A percentile compares a stretch with the other conserved stretches of the same genome.
Conservation (phyloP, 1,139 yeast genomes). For the Hemisphaericaspora lyxosophila region DNA sequence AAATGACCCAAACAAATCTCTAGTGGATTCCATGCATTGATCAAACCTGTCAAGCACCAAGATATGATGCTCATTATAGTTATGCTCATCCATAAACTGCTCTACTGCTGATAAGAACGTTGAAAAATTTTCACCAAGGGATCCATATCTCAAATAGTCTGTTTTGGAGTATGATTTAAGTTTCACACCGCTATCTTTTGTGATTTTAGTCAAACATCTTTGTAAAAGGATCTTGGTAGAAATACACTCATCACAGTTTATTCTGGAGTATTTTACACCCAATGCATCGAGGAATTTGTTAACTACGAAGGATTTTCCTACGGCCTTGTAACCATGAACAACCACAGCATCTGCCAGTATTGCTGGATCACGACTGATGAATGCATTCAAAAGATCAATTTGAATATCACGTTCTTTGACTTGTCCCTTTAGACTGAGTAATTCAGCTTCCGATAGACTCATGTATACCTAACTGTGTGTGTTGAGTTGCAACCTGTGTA, state of each 20-base stretch:
- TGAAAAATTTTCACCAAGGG: conserved; percentile 46
- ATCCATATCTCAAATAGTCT: conserved; percentile 19
- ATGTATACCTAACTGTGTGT: no score
- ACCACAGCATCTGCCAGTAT: conserved; percentile 30
- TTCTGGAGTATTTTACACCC: conserved; percentile 24
- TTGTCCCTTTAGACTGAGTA: conserved; percentile 9
- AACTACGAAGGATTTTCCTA: conserved; percentile 40
- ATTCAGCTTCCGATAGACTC: conserved; percentile 7
- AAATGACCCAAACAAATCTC: conserved; percentile 48
- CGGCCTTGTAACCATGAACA: conserved; percentile 43
- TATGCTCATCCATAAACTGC: conserved; percentile 31
- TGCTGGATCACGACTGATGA: conserved; percentile 21
- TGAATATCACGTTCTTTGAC: conserved; percentile 23
- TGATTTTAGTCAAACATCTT: conserved; percentile 31
- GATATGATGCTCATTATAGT: conserved; percentile 44
- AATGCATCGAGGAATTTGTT: conserved; percentile 24
- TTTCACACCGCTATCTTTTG: conserved; percentile 28
- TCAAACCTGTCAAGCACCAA: conserved; percentile 62
- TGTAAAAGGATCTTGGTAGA: conserved; percentile 41
- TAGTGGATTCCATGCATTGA: conserved; percentile 49
- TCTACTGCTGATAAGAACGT: conserved; percentile 44
- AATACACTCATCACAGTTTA: conserved; percentile 42
- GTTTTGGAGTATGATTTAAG: conserved; percentile 14
- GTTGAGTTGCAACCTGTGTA: no score
- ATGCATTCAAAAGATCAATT: conserved; percentile 25